A percentile compares a stretch with the other conserved stretches of the same genome.
Conservation (phyloP, 2,329 filamentous ascomycete genomes). For the Neophaeococcomyces mojaviensis region DNA sequence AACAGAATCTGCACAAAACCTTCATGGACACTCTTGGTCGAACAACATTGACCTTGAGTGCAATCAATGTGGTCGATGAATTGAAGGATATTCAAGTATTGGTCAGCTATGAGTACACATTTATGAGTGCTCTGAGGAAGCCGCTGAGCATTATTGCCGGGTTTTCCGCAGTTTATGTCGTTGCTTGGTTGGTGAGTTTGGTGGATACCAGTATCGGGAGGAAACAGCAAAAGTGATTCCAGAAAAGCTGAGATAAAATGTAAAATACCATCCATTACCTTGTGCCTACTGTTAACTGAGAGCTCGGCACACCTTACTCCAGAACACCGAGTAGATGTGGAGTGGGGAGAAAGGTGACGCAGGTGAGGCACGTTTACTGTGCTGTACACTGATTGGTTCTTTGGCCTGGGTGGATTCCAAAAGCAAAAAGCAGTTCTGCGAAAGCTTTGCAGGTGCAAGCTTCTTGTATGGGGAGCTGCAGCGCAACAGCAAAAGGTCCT, state of each 20-base stretch:
- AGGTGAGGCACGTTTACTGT: too few species aligned
- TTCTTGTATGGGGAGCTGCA: too few species aligned
- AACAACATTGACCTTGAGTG: conserved; percentile 70
- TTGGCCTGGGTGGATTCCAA: too few species aligned
- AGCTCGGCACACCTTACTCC: too few species aligned
- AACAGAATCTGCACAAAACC: conserved; percentile 65
- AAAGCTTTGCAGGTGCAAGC: too few species aligned
- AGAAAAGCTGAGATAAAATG: conserved; percentile 1
- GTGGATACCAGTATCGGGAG: conserved; percentile 74
- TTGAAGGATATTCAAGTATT: conserved; percentile 60
- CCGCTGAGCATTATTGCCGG: conserved; percentile 73
- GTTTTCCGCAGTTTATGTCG: conserved; percentile 64
- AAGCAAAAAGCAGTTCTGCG: too few species aligned
- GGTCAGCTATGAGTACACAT: conserved; percentile 78
- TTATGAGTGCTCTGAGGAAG: conserved; percentile 70
- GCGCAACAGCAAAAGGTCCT: too few species aligned
- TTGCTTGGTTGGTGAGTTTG: conserved; percentile 66
- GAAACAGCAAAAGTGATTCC: conserved; percentile 36
- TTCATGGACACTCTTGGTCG: conserved; percentile 92
- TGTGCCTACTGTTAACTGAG: too few species aligned
- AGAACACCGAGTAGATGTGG: too few species aligned
- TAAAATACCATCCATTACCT: conserved; percentile 1
- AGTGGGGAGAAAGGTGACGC: too few species aligned
- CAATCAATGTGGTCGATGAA: conserved; percentile 84
- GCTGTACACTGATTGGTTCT: too few species aligned